Percentiles rank a stretch among this genome's conserved stretches.
These are phyloP conservation scores for Tuber umbilicatum DNA, from an alignment of 495 filamentous ascomycete genomes.

Conservation along the genomic window DNA sequence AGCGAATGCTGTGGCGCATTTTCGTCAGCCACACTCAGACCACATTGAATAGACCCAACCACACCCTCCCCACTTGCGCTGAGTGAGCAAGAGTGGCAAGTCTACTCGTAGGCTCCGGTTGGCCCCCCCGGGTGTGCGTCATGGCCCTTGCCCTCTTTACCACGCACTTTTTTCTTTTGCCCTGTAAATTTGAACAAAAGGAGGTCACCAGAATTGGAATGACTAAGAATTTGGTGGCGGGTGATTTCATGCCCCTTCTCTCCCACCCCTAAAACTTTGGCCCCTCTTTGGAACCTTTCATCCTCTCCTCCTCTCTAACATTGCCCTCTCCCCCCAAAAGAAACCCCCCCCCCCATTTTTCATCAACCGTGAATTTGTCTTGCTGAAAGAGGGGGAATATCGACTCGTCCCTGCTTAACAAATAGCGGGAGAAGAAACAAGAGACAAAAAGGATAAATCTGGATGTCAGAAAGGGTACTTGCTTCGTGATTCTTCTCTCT, in stretches of 20 bases:
- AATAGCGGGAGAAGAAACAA: constrained; percentile 28
- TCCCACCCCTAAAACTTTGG: constrained; percentile 3
- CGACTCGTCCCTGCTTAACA: constrained; percentile 37
- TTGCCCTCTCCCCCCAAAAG: background rate
- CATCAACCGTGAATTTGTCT: constrained; percentile 3
- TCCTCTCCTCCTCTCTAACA: constrained; percentile 1
- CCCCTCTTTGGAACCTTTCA: background rate
- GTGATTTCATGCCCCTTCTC: background rate
- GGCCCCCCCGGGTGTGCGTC: background rate
- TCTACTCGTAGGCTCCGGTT: background rate
- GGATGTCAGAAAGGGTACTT: constrained; percentile 37
- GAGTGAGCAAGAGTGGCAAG: background rate
- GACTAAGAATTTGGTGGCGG: constrained; percentile 5
- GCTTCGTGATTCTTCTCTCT: constrained; percentile 34
- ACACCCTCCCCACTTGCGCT: background rate
- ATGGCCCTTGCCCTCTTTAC: background rate
- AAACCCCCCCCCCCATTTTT: background rate
- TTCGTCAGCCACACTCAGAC: background rate
- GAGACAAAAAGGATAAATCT: constrained; percentile 26
- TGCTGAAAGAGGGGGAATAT: constrained; percentile 20
- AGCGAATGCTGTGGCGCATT: background rate
- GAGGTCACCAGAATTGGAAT: constrained; percentile 4
- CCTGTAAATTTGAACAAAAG: background rate
- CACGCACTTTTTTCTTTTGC: background rate
- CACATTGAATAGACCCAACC: background rate